phyloP scores from a whole-genome alignment of 2,329 filamentous ascomycete species.

The Westerdykella sp. region DNA sequence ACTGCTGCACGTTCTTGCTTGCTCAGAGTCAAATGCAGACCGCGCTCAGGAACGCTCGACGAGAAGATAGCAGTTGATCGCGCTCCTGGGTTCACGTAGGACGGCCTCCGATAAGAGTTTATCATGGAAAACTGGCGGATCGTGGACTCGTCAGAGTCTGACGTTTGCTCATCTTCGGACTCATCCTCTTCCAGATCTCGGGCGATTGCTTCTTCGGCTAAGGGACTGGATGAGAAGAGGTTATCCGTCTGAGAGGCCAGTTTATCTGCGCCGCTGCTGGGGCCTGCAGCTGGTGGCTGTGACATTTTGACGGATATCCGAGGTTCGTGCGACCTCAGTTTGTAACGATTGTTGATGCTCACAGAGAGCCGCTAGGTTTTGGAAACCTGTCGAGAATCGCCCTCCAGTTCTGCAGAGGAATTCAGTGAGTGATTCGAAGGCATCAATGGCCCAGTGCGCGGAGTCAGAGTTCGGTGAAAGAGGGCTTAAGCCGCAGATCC shows the following conservation, averaged over 20 bases:
- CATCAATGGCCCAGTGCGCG: no score
- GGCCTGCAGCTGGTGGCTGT: neutral
- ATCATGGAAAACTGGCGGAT: conserved; percentile 47
- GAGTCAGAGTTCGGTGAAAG: no score
- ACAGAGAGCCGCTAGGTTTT: no score
- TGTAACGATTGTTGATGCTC: no score
- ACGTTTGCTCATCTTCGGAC: conserved; percentile 44
- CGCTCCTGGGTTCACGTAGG: conserved; percentile 65
- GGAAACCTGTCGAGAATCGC: no score
- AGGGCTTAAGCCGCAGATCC: no score
- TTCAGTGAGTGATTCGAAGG: no score
- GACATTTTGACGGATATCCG: no score
- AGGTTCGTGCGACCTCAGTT: no score
- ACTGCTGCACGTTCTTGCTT: conserved; percentile 50
- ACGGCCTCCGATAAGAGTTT: conserved; percentile 68
- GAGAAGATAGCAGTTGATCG: conserved; percentile 65
- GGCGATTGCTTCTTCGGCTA: conserved; percentile 36
- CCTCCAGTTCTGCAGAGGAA: no score
- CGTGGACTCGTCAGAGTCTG: conserved; percentile 53
- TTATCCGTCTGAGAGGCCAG: conserved; percentile 27
- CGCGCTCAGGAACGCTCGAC: conserved; percentile 43
- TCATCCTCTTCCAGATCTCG: conserved; percentile 32
- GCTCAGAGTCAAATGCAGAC: conserved; percentile 39
- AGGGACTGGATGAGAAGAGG: conserved; percentile 24
- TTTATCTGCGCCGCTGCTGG: conserved; percentile 12